Evolutionary conservation across 305 asterid species (phyloP).

Genomic region (Stenogyne calaminthoides): DNA sequence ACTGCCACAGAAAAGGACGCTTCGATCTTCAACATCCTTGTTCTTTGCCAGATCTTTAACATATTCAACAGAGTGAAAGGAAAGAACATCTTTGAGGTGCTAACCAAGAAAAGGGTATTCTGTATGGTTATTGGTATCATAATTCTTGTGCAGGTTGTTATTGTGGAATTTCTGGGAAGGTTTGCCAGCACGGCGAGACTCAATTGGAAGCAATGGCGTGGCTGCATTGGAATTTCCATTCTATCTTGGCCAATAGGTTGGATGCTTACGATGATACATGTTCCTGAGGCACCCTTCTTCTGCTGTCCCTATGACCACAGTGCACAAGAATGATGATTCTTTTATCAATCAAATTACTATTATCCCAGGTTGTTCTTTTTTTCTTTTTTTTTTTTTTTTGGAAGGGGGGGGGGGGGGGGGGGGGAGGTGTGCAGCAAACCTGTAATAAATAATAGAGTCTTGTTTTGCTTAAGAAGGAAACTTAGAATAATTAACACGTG

Average conservation of each 20-base stretch:
- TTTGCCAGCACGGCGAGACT: constrained; percentile 22
- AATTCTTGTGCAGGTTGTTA: constrained; percentile 17
- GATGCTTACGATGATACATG: constrained; percentile 8
- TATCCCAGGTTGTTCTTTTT: too few species aligned
- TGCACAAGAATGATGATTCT: background rate
- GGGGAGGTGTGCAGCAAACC: too few species aligned
- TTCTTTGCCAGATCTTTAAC: constrained; percentile 22
- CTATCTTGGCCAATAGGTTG: constrained; percentile 24
- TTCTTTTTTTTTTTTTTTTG: too few species aligned
- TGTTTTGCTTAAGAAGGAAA: too few species aligned
- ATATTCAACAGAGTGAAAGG: constrained; percentile 19
- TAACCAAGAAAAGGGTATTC: background rate
- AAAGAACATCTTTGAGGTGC: constrained; percentile 1
- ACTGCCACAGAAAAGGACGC: background rate
- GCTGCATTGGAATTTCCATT: constrained; percentile 13
- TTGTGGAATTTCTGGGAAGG: constrained; percentile 17
- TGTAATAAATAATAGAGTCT: too few species aligned
- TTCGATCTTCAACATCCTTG: constrained; percentile 21
- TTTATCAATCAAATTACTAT: background rate
- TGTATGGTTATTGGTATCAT: constrained; percentile 13
- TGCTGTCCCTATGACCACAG: background rate
- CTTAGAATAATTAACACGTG: too few species aligned
- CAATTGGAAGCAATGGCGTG: constrained; percentile 26
- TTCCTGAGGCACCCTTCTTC: background rate
- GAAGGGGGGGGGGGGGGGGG: too few species aligned